Evolutionary conservation across 2,329 filamentous ascomycete genomes (phyloP), one percentile per base, ranked within the genome.

Genomic region (Venturia oleaginea): DNA sequence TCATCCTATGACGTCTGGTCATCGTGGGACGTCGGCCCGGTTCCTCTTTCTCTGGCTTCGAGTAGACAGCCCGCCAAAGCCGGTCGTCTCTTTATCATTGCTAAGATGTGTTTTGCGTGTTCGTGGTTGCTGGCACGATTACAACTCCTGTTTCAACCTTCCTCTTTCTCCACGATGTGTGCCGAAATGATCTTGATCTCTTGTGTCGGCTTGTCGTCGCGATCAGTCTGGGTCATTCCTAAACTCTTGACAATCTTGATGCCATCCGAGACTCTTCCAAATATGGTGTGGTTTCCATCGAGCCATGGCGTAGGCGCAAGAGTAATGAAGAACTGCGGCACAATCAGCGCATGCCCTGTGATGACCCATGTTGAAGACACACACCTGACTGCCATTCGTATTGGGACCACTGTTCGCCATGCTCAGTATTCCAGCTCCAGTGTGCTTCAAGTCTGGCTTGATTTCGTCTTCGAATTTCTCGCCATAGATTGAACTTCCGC

Each of bases 401-500:
- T 97, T 86, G 10, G 91, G 90, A 0, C 94, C 94, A 19, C 87
- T 86, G 77, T 99, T 99, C 66, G 94, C 94, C 94, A 99, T 99
- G 77, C 87, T 92, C 70, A 99, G 79, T n/a, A 97, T 82, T 0
- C 93, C 93, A 4, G 93, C 92, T 43, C 93, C 93, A 0, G 92
- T 96, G 79, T 99, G 94, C 74, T 93, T 94, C 64, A 99, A 80
- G 4, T 80, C 79, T 2, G 86, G 77, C 59, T 83, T 80, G 70
- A 97, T 93, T 81, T 99, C 94, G 78, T 99, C 94, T 67, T 88
- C 91, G 75, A 97, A 97, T 74, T 91, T 93, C 61, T 92, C 90
- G 71, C 93, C 94, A 77, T 91, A 97, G 79, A 97, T 96, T 67
- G 88, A 92, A 65, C 82, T 82, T 65, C 94, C 94, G 70, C 94